Conservation (phyloP, 2,329 filamentous ascomycete species). For the Penicillium corylophilum region DNA sequence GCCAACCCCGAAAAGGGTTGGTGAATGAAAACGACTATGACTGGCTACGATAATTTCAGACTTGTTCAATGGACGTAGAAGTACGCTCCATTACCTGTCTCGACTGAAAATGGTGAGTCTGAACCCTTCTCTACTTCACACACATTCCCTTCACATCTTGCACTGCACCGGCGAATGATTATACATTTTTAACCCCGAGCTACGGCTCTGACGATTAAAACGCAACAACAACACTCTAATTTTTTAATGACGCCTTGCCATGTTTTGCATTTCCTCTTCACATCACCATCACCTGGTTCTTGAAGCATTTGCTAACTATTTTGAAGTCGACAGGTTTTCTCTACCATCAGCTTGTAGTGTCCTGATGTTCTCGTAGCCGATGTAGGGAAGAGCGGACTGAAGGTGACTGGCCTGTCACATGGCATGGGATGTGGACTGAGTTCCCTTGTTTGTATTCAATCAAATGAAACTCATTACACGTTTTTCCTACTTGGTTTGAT, state of each 20-base stretch:
- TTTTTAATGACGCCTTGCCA: conserved; percentile 61
- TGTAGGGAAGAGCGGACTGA: conserved; percentile 5
- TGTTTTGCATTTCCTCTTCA: conserved; percentile 9
- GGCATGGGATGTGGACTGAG: neutral
- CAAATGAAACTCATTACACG: neutral
- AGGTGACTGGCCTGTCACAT: neutral
- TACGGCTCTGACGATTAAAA: conserved; percentile 56
- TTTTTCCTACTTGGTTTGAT: neutral
- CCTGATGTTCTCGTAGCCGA: conserved; percentile 6
- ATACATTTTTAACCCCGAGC: conserved; percentile 67
- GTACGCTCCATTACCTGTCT: conserved; percentile 32
- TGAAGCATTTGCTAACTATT: conserved; percentile 25
- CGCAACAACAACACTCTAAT: conserved; percentile 70
- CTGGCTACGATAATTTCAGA: conserved; percentile 25
- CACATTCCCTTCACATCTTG: neutral
- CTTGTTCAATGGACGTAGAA: conserved; percentile 36
- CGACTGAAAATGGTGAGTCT: conserved; percentile 26
- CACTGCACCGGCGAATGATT: conserved; percentile 53
- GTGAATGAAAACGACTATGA: conserved; percentile 35
- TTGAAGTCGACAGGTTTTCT: conserved; percentile 17
- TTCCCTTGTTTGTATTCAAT: neutral
- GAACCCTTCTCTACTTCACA: neutral
- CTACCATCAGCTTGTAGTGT: neutral
- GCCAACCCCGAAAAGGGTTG: conserved; percentile 30
- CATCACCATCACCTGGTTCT: conserved; percentile 4